phyloP scores from a whole-genome alignment of 1,139 yeast species.

The Kazachstania sp. region DNA sequence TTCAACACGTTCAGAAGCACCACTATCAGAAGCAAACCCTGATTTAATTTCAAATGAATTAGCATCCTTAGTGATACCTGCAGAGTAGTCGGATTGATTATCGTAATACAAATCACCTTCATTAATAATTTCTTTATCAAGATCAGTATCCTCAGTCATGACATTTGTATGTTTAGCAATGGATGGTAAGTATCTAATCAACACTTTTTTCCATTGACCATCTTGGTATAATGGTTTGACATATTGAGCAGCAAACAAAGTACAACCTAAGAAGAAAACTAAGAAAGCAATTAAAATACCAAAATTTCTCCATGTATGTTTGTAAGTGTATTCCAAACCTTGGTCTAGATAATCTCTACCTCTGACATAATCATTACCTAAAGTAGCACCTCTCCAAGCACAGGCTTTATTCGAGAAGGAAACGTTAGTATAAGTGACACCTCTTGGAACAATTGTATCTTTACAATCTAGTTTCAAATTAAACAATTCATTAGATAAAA shows the following conservation, averaged over 20 bases:
- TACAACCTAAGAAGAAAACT: slow-evolving; percentile 29
- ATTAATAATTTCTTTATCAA: not conserved
- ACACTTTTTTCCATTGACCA: slow-evolving; percentile 9
- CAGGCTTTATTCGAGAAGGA: slow-evolving; percentile 36
- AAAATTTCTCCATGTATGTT: slow-evolving; percentile 40
- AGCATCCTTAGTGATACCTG: not conserved
- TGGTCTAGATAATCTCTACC: slow-evolving; percentile 31
- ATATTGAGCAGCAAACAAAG: slow-evolving; percentile 31
- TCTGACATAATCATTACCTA: slow-evolving; percentile 23
- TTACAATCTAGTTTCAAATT: slow-evolving; percentile 29
- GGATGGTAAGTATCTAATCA: slow-evolving; percentile 1
- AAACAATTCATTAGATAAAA: slow-evolving; percentile 42
- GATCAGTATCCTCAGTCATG: not conserved
- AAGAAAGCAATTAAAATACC: slow-evolving; percentile 36
- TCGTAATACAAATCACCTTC: not conserved
- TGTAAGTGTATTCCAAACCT: slow-evolving; percentile 32
- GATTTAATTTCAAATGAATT: not conserved
- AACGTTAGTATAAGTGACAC: slow-evolving; percentile 33
- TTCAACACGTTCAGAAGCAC: slow-evolving; percentile 30
- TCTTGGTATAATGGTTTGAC: slow-evolving; percentile 29
- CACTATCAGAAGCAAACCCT: not conserved
- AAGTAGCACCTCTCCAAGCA: slow-evolving; percentile 30
- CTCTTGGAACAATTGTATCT: slow-evolving; percentile 38
- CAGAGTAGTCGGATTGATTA: not conserved
- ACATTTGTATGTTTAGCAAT: not conserved